These are phyloP conservation scores for Eucalyptus pauciflora DNA, from an alignment of 345 rosid genomes.

Conservation along the genomic window DNA sequence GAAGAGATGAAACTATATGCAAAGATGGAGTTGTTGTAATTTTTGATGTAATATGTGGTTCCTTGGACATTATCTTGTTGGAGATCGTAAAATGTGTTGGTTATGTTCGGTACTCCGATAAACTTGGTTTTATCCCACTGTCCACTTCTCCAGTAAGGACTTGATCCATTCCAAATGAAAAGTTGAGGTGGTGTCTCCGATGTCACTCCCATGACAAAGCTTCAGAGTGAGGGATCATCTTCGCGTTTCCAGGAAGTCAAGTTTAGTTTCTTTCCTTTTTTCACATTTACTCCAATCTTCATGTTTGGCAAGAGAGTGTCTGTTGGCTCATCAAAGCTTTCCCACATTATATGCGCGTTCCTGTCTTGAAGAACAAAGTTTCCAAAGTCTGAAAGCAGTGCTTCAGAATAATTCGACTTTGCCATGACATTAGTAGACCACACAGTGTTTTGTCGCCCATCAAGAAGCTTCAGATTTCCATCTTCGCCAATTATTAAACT, in stretches of 20 bases:
- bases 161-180: background rate
- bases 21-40: background rate
- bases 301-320: slow-evolving; percentile 24
- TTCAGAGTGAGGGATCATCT: slow-evolving; percentile 17
- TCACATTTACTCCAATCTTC: slow-evolving; percentile 16
- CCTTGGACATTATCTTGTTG: background rate
- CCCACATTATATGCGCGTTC: slow-evolving; percentile 2
- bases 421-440: slow-evolving; percentile 12
- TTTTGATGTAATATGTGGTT: background rate
- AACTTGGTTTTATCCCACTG: background rate
- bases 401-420: background rate
- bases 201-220: background rate
- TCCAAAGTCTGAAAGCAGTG: slow-evolving; percentile 15
- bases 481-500: background rate
- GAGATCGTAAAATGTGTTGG: background rate
- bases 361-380: slow-evolving; percentile 10
- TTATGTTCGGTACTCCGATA: background rate
- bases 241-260: slow-evolving; percentile 14
- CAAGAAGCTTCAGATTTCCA: slow-evolving; percentile 8
- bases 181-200: slow-evolving; percentile 8
- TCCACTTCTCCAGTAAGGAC: background rate
- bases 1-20: background rate
- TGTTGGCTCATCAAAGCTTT: slow-evolving; percentile 20
- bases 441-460: background rate
- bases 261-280: background rate